Evolutionary conservation across 2,329 filamentous ascomycete genomes (phyloP), one percentile per base, ranked within the genome.

Genomic region (Phoma sp.): DNA sequence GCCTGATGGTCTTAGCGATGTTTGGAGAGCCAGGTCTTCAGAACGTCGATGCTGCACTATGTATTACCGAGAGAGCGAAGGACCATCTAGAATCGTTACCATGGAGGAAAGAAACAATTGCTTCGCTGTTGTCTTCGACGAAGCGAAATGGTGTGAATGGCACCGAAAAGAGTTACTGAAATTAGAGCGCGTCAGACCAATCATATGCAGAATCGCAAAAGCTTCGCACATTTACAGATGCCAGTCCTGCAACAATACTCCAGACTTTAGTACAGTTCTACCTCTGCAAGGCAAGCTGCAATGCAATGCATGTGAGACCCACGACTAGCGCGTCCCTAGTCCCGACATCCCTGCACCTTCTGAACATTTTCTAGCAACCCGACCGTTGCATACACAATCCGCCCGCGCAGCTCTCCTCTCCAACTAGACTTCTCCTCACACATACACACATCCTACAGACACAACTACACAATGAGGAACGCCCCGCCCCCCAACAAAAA

Each of bases 1-100:
- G 92, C 0, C 82, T 98, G 30, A 89, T 91, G 2, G 88, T 90
- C 0, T 79, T 99, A 35, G 86, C 88, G 0, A 83, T 90, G 13
- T 83, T 92, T 72, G 85, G 86, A 7, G 90, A 96, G 61, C 72
- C 82, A 0, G 84, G 84, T 0, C 71, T 98, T 33, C 89, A 88
- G 58, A 75, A 79, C 18, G 82, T 96, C 43, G 91, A 98, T 71
- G 82, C 89, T 0, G 84, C 84, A 1, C 77, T 97, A 45, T 96
- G 91, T 67, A 84, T 93, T 35, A 92, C 89, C 60, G 77, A 81
- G 24, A 82, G 86, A 41, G 78, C 78, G 9, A 76, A 74, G 53
- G 55, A 56, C 29, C 72, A 71, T 43, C 43, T 77, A 5, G 72
- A 76, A 41, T 69, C 69, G 7, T 57, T 77, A 18, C 56, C 66